These are phyloP conservation scores for Clonostachys byssicola DNA, from an alignment of 2,329 filamentous ascomycete species.

Conservation along the genomic window DNA sequence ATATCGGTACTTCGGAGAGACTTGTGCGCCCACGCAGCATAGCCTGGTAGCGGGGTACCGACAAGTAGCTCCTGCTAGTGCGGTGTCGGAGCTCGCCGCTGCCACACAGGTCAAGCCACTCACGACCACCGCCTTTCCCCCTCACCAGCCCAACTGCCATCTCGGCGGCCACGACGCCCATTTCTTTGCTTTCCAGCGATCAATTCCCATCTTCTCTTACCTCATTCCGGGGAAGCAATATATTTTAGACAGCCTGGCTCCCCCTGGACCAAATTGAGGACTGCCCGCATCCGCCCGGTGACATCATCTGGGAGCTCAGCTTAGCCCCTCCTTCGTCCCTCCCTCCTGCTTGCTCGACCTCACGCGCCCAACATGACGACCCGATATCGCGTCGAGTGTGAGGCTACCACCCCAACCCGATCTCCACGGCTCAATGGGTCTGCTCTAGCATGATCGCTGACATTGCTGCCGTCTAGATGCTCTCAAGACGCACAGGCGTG, in stretches of 20 bases:
- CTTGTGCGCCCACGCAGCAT: too few relatives aligned
- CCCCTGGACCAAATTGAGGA: too few relatives aligned
- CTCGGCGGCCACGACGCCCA: background rate
- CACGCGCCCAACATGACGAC: constrained; percentile 44
- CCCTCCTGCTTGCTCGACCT: too few relatives aligned
- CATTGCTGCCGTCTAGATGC: constrained; percentile 37
- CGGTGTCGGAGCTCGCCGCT: background rate
- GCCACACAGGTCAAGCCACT: background rate
- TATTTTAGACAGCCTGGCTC: too few relatives aligned
- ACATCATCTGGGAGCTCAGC: too few relatives aligned
- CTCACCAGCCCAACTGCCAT: background rate
- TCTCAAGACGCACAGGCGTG: constrained; percentile 79
- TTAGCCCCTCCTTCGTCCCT: too few relatives aligned
- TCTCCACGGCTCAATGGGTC: background rate
- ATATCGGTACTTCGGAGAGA: too few relatives aligned
- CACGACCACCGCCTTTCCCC: background rate
- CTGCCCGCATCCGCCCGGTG: too few relatives aligned
- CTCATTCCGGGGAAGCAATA: too few relatives aligned
- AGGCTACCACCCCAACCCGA: constrained; percentile 20
- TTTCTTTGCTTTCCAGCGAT: background rate
- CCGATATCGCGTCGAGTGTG: constrained; percentile 71
- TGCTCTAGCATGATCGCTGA: constrained; percentile 6
- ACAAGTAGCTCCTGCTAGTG: background rate
- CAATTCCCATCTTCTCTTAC: too few relatives aligned
- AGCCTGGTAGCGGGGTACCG: too few relatives aligned